Evolutionary conservation across 345 rosid genomes (phyloP).

Genomic region (rapeseed (Brassica napus)): Da-Ae NC_063440.1:17320001-17320500

Average conservation of each 20-base stretch:
- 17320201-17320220: conserved; percentile 26
- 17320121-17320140: background rate
- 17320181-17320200: background rate
- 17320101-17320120: conserved; percentile 9
- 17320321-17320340: conserved; percentile 1
- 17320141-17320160: background rate
- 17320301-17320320: conserved; percentile 17
- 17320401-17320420: too few species aligned
- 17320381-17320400: background rate
- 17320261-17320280: background rate
- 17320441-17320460: too few species aligned
- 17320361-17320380: background rate
- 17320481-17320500: too few species aligned
- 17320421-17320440: too few species aligned
- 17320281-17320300: conserved; percentile 12
- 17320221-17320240: conserved; percentile 1
- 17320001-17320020: background rate
- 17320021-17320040: background rate
- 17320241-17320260: background rate
- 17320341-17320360: background rate
- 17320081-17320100: conserved; percentile 6
- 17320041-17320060: background rate
- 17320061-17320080: conserved; percentile 23
- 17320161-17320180: conserved; percentile 13
- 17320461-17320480: too few species aligned